phyloP scores from a whole-genome alignment of 1,139 yeast genomes.

The Geotrichum europaeum region DNA sequence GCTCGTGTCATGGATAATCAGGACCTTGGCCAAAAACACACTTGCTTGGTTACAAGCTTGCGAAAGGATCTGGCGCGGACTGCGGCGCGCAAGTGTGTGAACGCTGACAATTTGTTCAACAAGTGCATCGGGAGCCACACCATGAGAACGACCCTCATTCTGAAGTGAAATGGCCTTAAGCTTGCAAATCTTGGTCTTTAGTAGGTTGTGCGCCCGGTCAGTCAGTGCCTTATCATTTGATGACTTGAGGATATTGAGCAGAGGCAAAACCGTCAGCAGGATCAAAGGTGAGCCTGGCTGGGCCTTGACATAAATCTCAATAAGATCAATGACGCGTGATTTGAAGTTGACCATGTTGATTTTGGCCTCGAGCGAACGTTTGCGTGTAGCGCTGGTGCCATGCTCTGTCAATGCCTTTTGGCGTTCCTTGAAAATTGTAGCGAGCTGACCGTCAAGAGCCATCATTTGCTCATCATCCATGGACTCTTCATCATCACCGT shows the following conservation, averaged over 20 bases:
- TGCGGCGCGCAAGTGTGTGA: conserved; percentile 40
- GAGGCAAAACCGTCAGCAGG: conserved; percentile 49
- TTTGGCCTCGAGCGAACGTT: conserved; percentile 53
- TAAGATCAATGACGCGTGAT: conserved; percentile 66
- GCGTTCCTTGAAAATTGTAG: conserved; percentile 74
- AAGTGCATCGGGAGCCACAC: conserved; percentile 18
- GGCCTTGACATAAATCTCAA: conserved; percentile 53
- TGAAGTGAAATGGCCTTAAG: conserved; percentile 32
- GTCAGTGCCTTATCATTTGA: conserved; percentile 69
- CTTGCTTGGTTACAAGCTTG: conserved; percentile 58
- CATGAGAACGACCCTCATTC: conserved; percentile 26
- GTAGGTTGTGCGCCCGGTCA: conserved; percentile 64
- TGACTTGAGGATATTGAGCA: conserved; percentile 53
- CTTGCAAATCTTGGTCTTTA: conserved; percentile 62
- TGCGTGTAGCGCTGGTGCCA: conserved; percentile 21
- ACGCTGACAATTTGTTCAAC: conserved; percentile 26
- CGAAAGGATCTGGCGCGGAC: conserved; percentile 47
- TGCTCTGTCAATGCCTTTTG: conserved; percentile 23
- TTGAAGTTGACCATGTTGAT: conserved; percentile 76
- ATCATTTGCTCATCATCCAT: conserved; percentile 98
- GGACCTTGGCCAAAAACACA: conserved; percentile 54
- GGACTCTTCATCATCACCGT: conserved; percentile 61
- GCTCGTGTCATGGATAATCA: conserved; percentile 31
- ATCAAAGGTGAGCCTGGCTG: conserved; percentile 42
- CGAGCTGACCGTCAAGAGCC: conserved; percentile 81